Base-by-base conservation (phyloP, 2,329 filamentous ascomycete species). In the Colletotrichum musicola region DNA sequence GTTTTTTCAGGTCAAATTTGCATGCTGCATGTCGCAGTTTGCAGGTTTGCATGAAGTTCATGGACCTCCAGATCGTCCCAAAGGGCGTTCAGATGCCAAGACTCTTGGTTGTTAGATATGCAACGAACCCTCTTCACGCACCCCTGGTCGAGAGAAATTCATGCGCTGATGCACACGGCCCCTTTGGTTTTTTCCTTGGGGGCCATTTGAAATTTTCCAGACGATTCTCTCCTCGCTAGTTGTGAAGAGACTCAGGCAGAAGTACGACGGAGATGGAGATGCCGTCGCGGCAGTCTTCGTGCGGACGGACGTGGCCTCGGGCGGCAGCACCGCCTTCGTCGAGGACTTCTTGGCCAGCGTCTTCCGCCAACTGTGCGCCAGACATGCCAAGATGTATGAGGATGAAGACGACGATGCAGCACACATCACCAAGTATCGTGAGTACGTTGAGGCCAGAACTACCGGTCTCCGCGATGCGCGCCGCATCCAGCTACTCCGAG, bases 391-490 rank as follows among this genome's bases (percentile, higher is more conserved):
- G 1, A 4, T 60, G 18, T n/a, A 30, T 47, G 14, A 16, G 20
- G 47, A 46, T 16, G 13, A 46, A 10, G 47, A 47, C 49, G 14
- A 20, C 20, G 47, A 46, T n/a, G 13, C 30, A 14, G 47, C 38
- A 20, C 14, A 42, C 38, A 38, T 46, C 38, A 47, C 22, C 44
- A 56, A 60, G 16, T 65, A 40, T 40, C 55, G 22, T 20, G 38
- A 55, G 38, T 44, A 55, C 18, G 49, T 51, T 35, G 55, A 65
- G 20, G 61, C 62, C 18, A 65, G 61, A 13, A 42, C 12, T 60
- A 60, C 59, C 64, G 64, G 61, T n/a, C 30, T 64, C 54, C 64
- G 64, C 53, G 61, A 68, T 53, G 49, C 25, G n/a, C 65, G 38
- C 62, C 65, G 62, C 6, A 64, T 68, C 10, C 27, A 65, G 62